Evolutionary conservation across 2,329 filamentous ascomycete genomes (phyloP), one percentile per base, ranked within the genome.

Genomic region (Epichloe gansuensis): DNA sequence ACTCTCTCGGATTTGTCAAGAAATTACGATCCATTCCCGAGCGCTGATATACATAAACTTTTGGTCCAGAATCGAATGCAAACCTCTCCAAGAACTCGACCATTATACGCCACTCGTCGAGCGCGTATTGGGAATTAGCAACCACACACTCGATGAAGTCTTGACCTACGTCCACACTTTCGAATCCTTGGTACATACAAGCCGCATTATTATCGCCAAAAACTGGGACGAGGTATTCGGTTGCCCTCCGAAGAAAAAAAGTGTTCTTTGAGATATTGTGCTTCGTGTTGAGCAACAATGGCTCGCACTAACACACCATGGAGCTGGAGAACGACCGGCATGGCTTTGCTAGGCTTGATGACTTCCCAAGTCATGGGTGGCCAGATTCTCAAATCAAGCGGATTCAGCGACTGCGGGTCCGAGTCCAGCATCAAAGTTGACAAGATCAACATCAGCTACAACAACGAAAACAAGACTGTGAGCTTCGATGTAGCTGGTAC

Each of bases 401-500:
- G 90, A 54, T 95, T 93, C 72, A 81, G 75, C 62, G 82, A 83
- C 58, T 97, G 93, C 69, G 66, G 63, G 39, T 63, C 65, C 49
- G 68, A 75, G 34, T 45, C 63, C 61, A 77, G 61, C 67, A 74
- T 97, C 61, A 77, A 76, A 56, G 84, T 96, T 51, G 75, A 89
- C 59, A 82, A 78, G 60, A 74, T 94, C 57, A 74, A 91, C 61
- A 85, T 96, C 55, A 73, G 79, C 60, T 97, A 94, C 72, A 81
- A 95, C 73, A 83, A 84, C 58, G 75, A 78, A 54, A 82, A 83
- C 55, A 83, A 86, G 65, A 78, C 77, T 48, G 78, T 97, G 56
- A 79, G 72, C 3, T 97, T 96, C 69, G 83, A 97, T 65, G 80
- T 96, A 23, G 81, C 83, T 37, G 93, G 91, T 56, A 82, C 78